These are phyloP conservation scores for Wickerhamiella allomyrinae DNA, from an alignment of 805 yeast genomes.

Conservation along the genomic window DNA sequence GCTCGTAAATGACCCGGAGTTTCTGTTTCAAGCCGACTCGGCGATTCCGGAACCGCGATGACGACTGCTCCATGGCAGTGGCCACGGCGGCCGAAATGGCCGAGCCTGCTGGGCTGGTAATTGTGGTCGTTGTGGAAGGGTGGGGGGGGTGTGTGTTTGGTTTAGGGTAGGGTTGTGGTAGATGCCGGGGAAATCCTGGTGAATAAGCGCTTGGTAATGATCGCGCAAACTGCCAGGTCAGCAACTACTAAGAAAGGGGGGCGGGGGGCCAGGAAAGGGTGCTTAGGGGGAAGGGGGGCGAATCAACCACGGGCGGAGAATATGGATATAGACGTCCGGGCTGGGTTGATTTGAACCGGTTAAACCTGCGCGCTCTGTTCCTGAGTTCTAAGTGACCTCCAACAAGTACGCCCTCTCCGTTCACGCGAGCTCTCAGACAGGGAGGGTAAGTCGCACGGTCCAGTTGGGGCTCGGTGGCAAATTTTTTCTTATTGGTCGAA, in stretches of 20 bases:
- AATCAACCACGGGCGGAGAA: too few species aligned
- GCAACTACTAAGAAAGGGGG: background rate
- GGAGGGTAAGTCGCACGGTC: background rate
- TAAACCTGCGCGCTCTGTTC: too few species aligned
- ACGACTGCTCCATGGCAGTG: background rate
- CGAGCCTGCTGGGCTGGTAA: background rate
- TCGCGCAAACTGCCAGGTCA: background rate
- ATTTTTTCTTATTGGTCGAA: background rate
- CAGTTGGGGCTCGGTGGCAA: background rate
- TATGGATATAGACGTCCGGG: too few species aligned
- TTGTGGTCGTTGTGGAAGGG: too few species aligned
- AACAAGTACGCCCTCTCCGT: background rate
- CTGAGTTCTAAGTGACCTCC: too few species aligned
- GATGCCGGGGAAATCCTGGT: too few species aligned
- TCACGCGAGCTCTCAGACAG: background rate
- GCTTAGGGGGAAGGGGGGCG: background rate
- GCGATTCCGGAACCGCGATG: slow-evolving; percentile 79
- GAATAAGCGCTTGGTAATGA: background rate
- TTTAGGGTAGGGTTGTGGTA: too few species aligned
- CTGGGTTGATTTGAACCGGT: too few species aligned
- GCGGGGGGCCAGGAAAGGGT: background rate
- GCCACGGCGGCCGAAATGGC: background rate
- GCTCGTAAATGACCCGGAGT: slow-evolving; percentile 58
- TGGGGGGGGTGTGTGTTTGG: too few species aligned
- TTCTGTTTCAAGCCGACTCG: slow-evolving; percentile 88